phyloP scores from a whole-genome alignment of 75 land plant species.

The Azolla pinnata region DNA sequence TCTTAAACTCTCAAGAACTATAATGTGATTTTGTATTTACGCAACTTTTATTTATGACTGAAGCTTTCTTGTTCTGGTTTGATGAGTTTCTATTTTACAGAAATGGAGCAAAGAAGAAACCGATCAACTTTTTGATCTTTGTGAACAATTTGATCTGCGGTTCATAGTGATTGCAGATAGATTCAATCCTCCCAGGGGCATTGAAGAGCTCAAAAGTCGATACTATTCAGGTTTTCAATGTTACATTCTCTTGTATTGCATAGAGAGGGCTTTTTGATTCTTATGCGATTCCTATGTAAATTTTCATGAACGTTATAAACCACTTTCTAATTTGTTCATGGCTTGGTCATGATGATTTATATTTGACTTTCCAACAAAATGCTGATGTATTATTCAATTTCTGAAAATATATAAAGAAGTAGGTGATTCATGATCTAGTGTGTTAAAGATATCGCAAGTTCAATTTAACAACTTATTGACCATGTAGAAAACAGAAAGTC shows the following conservation, averaged over 20 bases:
- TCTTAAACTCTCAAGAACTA: no score
- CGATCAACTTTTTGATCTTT: conserved; percentile 76
- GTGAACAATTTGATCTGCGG: conserved; percentile 80
- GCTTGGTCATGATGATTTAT: no score
- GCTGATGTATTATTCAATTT: neutral
- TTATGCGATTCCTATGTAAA: neutral
- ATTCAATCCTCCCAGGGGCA: conserved; percentile 55
- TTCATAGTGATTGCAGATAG: conserved; percentile 83
- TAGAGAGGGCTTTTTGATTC: neutral
- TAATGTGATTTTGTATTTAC: no score
- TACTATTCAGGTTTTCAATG: conserved; percentile 60
- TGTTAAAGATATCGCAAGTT: no score
- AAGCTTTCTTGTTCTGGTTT: no score
- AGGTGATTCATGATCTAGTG: no score
- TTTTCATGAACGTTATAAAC: neutral
- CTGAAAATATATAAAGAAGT: neutral
- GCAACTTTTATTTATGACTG: no score
- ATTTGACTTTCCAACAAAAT: no score
- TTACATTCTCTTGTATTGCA: neutral
- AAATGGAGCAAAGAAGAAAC: conserved; percentile 87
- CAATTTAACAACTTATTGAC: no score
- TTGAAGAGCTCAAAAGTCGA: conserved; percentile 84
- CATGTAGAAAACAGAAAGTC: no score
- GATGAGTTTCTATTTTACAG: conserved; percentile 6
- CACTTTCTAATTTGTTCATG: neutral